These are phyloP conservation scores for Streptanthus diversifolius DNA, from an alignment of 345 rosid genomes.

Conservation along the genomic window DNA sequence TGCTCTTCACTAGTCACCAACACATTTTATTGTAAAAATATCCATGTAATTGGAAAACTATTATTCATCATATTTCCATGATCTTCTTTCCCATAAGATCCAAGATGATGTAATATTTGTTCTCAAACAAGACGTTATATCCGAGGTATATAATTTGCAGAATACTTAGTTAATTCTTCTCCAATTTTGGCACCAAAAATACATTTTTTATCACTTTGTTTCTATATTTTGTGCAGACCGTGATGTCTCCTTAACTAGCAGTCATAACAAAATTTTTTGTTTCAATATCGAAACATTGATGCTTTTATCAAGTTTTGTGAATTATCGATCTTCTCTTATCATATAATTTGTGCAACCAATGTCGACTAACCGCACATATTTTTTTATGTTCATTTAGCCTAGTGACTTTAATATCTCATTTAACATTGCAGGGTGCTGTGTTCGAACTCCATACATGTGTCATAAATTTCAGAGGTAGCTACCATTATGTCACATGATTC, in stretches of 20 bases:
- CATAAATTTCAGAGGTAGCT: too few species aligned
- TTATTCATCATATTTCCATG: background rate
- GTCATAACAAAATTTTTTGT: background rate
- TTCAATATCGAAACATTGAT: background rate
- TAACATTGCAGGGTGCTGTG: too few species aligned
- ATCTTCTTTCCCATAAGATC: background rate
- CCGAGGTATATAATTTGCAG: background rate
- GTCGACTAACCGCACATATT: too few species aligned
- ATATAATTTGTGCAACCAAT: too few species aligned
- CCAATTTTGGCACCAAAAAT: background rate
- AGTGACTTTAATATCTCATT: too few species aligned
- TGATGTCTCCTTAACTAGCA: background rate
- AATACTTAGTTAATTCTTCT: background rate
- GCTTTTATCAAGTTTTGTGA: too few species aligned
- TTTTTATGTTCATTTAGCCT: too few species aligned
- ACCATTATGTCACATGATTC: too few species aligned
- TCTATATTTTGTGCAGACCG: fast-evolving
- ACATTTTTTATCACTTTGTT: background rate
- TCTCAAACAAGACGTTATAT: background rate
- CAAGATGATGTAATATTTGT: background rate
- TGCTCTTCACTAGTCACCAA: background rate
- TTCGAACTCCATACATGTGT: too few species aligned
- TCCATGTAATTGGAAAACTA: background rate
- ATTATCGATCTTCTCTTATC: too few species aligned
- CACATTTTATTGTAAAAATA: background rate